phyloP scores from a whole-genome alignment of 495 filamentous ascomycete genomes.

The Xylaria nigripes region DNA sequence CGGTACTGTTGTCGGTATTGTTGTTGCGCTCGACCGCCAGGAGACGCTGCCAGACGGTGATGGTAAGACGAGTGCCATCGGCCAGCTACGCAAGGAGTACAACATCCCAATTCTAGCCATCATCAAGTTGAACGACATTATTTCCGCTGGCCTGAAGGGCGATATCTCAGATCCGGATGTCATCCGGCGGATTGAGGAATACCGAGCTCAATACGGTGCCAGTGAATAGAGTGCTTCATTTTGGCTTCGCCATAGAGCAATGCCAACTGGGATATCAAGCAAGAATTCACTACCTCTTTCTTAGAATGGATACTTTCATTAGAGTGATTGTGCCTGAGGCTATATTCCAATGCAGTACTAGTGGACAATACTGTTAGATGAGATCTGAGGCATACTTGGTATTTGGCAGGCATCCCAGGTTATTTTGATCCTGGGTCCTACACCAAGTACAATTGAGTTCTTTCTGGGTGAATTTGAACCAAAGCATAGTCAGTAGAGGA shows the following conservation, averaged over 20 bases:
- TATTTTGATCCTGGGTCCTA: neutral
- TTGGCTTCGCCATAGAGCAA: neutral
- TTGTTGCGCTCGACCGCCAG: conserved; percentile 80
- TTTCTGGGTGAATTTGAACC: neutral
- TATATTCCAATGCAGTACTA: neutral
- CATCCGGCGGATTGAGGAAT: conserved; percentile 64
- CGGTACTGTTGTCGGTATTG: conserved; percentile 71
- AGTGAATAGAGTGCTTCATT: conserved; percentile 37
- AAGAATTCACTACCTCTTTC: neutral
- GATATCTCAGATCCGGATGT: conserved; percentile 48
- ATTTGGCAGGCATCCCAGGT: neutral
- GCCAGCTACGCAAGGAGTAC: conserved; percentile 66
- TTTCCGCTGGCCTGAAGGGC: conserved; percentile 54
- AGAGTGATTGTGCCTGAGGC: no score
- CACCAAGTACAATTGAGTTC: neutral
- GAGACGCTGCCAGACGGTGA: conserved; percentile 61
- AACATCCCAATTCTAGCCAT: conserved; percentile 49
- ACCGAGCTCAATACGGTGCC: conserved; percentile 63
- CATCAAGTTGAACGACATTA: conserved; percentile 67
- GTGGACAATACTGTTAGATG: neutral
- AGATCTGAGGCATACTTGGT: neutral
- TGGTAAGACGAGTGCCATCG: conserved; percentile 58
- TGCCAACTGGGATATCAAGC: neutral
- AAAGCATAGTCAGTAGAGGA: no score
- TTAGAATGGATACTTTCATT: neutral